Percentiles rank a stretch among this genome's conserved stretches.
phyloP scores from a whole-genome alignment of 2,329 filamentous ascomycete genomes.

The Colletotrichum lupini region DNA sequence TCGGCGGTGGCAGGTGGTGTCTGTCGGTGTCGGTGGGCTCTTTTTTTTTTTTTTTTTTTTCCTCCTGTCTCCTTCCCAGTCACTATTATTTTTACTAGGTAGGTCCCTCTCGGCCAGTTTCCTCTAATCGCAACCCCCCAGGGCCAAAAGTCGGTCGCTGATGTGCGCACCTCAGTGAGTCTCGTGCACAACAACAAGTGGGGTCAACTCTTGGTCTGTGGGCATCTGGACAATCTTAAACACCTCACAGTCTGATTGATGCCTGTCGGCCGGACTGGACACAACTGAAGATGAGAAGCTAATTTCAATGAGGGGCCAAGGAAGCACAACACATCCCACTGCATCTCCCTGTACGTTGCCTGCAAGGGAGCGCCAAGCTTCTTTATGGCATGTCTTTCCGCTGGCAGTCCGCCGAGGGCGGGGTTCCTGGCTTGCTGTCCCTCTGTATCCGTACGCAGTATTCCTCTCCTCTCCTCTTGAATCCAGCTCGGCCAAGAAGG shows the following conservation, averaged over 20 bases:
- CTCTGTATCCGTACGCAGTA: neutral
- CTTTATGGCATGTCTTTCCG: neutral
- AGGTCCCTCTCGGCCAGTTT: neutral
- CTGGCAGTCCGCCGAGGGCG: slow-evolving; percentile 10
- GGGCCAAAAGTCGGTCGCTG: slow-evolving; percentile 49
- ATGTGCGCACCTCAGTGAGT: neutral
- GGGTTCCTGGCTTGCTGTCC: slow-evolving; percentile 24
- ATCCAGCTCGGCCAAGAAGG: neutral
- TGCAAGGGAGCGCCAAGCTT: neutral
- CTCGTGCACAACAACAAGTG: slow-evolving; percentile 44
- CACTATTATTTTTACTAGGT: neutral
- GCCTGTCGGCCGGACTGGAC: slow-evolving; percentile 7
- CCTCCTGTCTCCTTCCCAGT: neutral
- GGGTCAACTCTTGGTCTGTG: slow-evolving; percentile 37
- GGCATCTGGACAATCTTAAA: neutral
- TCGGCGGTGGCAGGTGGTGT: slow-evolving; percentile 49
- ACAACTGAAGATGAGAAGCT: slow-evolving; percentile 3
- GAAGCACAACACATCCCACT: neutral
- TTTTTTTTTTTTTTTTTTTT: slow-evolving; percentile 20
- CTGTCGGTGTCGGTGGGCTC: slow-evolving; percentile 32
- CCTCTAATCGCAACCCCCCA: slow-evolving; percentile 35
- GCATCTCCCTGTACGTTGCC: neutral
- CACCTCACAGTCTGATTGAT: slow-evolving; percentile 47
- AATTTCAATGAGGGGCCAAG: slow-evolving; percentile 27
- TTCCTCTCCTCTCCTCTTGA: neutral